A percentile compares a stretch with the other conserved stretches of the same genome.
Conservation (phyloP, 2,329 filamentous ascomycete species). For the Neurospora crassa region DNA sequence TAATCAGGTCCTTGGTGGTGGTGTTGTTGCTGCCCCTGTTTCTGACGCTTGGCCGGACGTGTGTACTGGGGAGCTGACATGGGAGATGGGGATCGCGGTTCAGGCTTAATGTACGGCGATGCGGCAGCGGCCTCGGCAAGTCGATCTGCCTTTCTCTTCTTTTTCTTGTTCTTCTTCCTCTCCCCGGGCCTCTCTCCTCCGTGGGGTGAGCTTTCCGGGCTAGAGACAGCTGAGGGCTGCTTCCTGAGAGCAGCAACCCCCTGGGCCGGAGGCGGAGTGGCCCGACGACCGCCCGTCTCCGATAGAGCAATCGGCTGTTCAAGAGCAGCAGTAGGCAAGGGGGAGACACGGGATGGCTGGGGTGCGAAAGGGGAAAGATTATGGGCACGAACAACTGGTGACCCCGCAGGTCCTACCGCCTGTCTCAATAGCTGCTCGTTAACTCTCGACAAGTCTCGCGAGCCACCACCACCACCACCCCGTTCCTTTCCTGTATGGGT, state of each 20-base stretch:
- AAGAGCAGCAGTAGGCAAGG: slow-evolving; percentile 37
- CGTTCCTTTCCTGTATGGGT: slow-evolving; percentile 27
- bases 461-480: slow-evolving; percentile 28
- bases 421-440: slow-evolving; percentile 28
- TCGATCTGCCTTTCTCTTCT: slow-evolving; percentile 42
- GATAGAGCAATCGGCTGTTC: slow-evolving; percentile 23
- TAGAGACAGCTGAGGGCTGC: slow-evolving; percentile 38
- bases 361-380: slow-evolving; percentile 66
- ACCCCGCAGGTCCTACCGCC: slow-evolving; percentile 33
- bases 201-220: slow-evolving; percentile 52
- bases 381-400: slow-evolving; percentile 62
- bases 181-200: slow-evolving; percentile 33
- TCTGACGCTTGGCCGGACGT: slow-evolving; percentile 48
- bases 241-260: slow-evolving; percentile 44
- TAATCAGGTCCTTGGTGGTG: slow-evolving; percentile 20
- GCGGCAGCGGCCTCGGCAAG: slow-evolving; percentile 34
- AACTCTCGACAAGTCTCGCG: slow-evolving; percentile 23
- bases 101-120: slow-evolving; percentile 51
- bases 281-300: slow-evolving; percentile 26
- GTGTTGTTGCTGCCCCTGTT: slow-evolving; percentile 33
- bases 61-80: slow-evolving; percentile 41
- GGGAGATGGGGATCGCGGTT: slow-evolving; percentile 56
- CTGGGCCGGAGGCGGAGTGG: slow-evolving; percentile 44
- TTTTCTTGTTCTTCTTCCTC: slow-evolving; percentile 41
- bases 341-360: slow-evolving; percentile 61